Conservation (phyloP, 805 yeast genomes). For the Candida anglica region DNA sequence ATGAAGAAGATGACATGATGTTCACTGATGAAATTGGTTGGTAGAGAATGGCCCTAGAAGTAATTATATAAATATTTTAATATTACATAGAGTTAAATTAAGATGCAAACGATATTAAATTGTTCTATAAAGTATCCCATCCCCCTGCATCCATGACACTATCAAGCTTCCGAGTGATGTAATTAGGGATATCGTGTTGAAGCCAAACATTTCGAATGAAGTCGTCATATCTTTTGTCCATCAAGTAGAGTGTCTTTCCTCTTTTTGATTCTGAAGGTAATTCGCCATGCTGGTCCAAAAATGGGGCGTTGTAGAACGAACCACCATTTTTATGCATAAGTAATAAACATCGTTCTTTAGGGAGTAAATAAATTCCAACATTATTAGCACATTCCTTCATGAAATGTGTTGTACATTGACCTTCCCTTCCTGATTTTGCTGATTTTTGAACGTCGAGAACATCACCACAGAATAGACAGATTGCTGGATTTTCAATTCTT, state of each 20-base stretch:
- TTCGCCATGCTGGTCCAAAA: conserved; percentile 83
- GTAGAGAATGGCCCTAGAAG: no score
- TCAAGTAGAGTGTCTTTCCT: conserved; percentile 68
- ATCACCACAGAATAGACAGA: conserved; percentile 80
- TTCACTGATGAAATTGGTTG: no score
- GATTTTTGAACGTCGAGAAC: conserved; percentile 63
- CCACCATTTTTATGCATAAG: conserved; percentile 74
- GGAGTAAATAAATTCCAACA: conserved; percentile 69
- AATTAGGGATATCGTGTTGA: conserved; percentile 71
- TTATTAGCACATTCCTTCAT: conserved; percentile 58
- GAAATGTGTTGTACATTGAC: conserved; percentile 78
- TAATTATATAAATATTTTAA: no score
- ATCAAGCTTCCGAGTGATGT: conserved; percentile 76
- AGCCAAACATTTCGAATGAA: conserved; percentile 70
- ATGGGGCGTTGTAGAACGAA: conserved; percentile 80
- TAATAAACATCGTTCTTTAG: conserved; percentile 62
- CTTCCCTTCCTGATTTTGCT: conserved; percentile 51
- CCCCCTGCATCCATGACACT: conserved; percentile 85
- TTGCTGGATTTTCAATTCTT: conserved; percentile 65
- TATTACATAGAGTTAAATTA: no score
- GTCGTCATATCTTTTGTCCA: conserved; percentile 58
- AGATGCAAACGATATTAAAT: no score
- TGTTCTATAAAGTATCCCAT: conserved; percentile 95
- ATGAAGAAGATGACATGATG: conserved; percentile 9
- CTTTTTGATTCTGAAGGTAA: conserved; percentile 68